Percentiles rank a stretch among this genome's conserved stretches.
These are phyloP conservation scores for Nemania bipapillata DNA, from an alignment of 2,329 filamentous ascomycete genomes.

Conservation along the genomic window DNA sequence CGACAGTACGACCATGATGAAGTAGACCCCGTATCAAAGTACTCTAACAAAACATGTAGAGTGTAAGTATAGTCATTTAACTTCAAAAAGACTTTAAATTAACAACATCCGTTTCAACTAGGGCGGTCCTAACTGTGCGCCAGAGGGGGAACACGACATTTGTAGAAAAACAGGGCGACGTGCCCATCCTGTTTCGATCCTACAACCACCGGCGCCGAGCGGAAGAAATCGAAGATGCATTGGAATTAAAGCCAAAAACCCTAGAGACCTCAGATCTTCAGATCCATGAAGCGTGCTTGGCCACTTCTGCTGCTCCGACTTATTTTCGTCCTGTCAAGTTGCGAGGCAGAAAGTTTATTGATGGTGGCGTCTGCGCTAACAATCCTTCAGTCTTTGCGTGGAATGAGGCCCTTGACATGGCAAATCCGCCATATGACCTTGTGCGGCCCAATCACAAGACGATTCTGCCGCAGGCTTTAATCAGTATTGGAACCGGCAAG, in stretches of 20 bases:
- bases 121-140: not conserved
- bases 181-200: not conserved
- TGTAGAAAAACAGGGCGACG: not conserved
- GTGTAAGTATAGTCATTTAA: not conserved
- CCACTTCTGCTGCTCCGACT: slow-evolving; percentile 6
- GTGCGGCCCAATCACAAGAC: not conserved
- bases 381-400: not conserved
- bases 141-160: not conserved
- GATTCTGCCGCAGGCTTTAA: not conserved
- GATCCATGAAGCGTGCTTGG: not conserved
- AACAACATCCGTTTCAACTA: not conserved
- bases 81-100: not conserved
- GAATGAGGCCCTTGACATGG: not conserved
- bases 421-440: not conserved
- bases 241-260: not conserved
- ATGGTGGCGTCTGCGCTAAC: not conserved
- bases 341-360: not conserved
- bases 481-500: slow-evolving; percentile 5
- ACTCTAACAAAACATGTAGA: not conserved
- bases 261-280: not conserved
- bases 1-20: not conserved
- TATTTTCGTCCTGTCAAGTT: not conserved
- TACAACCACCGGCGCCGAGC: not conserved
- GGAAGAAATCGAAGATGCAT: not conserved
- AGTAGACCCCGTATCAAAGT: not conserved